Conservation (phyloP, 2,329 filamentous ascomycete species). For the Intubia oerlemansii region DNA sequence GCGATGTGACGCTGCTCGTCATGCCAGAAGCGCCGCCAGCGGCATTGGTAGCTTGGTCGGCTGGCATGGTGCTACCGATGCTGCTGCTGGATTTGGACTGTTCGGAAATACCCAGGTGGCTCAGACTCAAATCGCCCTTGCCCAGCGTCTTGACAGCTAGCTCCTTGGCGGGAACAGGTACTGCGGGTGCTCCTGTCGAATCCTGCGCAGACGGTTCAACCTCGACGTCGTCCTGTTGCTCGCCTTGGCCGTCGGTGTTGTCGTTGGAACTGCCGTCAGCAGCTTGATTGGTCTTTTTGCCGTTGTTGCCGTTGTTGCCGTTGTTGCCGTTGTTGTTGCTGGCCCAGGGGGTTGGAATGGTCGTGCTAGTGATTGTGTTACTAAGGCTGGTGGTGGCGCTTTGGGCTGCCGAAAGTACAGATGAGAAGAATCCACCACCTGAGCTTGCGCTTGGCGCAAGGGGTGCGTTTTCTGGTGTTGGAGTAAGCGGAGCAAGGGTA, state of each 20-base stretch:
- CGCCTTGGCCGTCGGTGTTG: not conserved
- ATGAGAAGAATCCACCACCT: conserved; percentile 86
- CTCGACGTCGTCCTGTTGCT: conserved; percentile 16
- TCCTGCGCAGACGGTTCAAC: conserved; percentile 18
- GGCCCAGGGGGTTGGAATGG: too few species aligned
- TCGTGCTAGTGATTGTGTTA: conserved; percentile 39
- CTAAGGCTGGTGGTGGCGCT: conserved; percentile 64
- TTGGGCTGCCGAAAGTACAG: conserved; percentile 79
- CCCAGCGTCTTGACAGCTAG: conserved; percentile 77
- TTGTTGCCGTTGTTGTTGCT: conserved; percentile 3
- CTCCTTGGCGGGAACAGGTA: conserved; percentile 33
- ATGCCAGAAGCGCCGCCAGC: not conserved
- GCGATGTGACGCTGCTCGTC: not conserved
- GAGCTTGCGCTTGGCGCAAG: too few species aligned
- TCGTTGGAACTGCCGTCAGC: too few species aligned
- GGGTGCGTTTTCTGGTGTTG: conserved; percentile 46
- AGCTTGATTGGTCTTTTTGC: not conserved
- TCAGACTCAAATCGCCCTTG: conserved; percentile 70
- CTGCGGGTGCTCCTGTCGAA: conserved; percentile 12
- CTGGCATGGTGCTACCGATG: not conserved
- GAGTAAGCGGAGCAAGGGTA: conserved; percentile 50
- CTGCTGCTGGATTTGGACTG: conserved; percentile 1
- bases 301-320: conserved; percentile 1
- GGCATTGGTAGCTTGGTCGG: not conserved
- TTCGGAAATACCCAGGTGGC: conserved; percentile 63